Conservation (phyloP, 169 alveolate genomes). For the Eimeria acervulina region DNA sequence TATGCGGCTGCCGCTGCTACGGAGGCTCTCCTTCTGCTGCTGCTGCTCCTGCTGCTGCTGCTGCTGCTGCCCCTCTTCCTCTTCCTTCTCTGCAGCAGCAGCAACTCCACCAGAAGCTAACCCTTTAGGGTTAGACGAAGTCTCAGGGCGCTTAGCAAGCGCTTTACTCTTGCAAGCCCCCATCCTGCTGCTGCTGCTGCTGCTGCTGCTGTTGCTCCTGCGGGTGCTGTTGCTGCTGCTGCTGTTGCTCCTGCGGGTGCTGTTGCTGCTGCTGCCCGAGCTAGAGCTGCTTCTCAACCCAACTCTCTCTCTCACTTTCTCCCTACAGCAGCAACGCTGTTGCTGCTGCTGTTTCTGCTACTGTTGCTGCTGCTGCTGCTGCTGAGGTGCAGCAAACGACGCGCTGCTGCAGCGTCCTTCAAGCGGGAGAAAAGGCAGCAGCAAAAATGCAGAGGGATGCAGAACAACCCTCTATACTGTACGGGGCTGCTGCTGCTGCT, state of each 20-base stretch:
- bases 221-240: background rate
- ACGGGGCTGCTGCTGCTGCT: background rate
- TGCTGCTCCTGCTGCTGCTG: constrained; percentile 16
- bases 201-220: constrained; percentile 1
- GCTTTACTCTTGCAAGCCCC: constrained; percentile 68
- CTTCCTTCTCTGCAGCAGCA: background rate
- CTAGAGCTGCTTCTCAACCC: background rate
- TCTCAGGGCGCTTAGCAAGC: constrained; percentile 66
- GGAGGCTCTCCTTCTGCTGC: background rate
- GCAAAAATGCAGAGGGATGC: background rate
- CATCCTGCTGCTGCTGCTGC: constrained; percentile 48
- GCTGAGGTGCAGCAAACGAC: background rate
- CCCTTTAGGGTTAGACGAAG: background rate
- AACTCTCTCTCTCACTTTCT: background rate
- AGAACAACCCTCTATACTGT: background rate
- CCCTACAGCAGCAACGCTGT: background rate
- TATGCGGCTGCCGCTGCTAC: background rate
- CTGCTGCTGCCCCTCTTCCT: background rate
- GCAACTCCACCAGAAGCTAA: no score
- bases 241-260: background rate
- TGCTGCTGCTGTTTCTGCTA: background rate
- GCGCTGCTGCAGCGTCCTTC: background rate
- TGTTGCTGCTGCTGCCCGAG: constrained; percentile 5
- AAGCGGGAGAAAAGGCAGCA: background rate
- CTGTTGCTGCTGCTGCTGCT: no score